Percentiles rank a stretch among this genome's conserved stretches.
Conservation (phyloP, 345 rosid genomes). For the Excoecaria agallocha region DNA sequence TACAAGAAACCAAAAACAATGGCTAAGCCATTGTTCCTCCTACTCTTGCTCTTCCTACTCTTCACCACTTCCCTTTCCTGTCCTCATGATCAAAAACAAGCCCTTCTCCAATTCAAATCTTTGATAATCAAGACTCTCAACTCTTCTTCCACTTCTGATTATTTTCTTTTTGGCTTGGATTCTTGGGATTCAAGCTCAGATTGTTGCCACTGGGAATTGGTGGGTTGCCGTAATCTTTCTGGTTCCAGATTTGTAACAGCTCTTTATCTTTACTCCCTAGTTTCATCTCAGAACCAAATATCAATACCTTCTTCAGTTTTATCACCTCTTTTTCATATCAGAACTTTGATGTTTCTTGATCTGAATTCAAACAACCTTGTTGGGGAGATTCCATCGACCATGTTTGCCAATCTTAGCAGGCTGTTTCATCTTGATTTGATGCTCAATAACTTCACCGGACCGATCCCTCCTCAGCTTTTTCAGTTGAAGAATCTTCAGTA, state of each 20-base stretch:
- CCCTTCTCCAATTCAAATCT: slow-evolving; percentile 37
- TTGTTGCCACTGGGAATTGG: slow-evolving; percentile 36
- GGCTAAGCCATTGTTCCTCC: neutral
- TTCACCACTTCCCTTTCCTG: slow-evolving; percentile 23
- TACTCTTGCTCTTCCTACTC: slow-evolving; percentile 8
- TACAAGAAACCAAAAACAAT: neutral
- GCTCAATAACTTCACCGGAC: slow-evolving; percentile 26
- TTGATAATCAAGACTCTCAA: slow-evolving; percentile 5
- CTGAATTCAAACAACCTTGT: slow-evolving; percentile 18
- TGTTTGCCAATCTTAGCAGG: slow-evolving; percentile 27
- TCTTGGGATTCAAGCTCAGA: slow-evolving; percentile 32
- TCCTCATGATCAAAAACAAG: slow-evolving; percentile 30
- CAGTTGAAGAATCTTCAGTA: slow-evolving; percentile 23
- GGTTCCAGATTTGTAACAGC: slow-evolving; percentile 13
- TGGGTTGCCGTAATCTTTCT: slow-evolving; percentile 18
- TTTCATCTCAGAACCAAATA: neutral
- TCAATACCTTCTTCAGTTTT: slow-evolving; percentile 20
- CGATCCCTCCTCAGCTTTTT: slow-evolving; percentile 33
- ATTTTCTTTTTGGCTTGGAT: slow-evolving; percentile 20
- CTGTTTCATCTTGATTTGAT: slow-evolving; percentile 30
- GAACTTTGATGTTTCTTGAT: slow-evolving; percentile 27
- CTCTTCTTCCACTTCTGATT: slow-evolving; percentile 16
- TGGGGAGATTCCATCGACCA: slow-evolving; percentile 23
- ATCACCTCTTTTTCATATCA: slow-evolving; percentile 25
- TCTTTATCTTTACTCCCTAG: slow-evolving; percentile 22